Conservation (phyloP, 805 yeast species). For the Lipomyces anomalus region DNA sequence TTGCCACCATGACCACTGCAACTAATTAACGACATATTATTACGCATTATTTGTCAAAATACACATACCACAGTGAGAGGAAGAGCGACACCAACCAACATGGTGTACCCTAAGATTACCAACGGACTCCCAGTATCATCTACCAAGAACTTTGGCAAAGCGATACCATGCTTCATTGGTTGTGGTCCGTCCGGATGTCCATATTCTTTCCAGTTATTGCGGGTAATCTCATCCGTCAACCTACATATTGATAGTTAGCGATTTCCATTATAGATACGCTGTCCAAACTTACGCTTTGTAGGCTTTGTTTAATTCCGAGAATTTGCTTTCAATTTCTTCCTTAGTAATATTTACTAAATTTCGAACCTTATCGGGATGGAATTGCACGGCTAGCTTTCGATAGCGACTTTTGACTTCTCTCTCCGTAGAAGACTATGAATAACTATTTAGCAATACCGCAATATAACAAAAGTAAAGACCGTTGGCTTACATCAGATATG, state of each 20-base stretch:
- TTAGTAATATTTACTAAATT: slow-evolving; percentile 49
- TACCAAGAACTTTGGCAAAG: slow-evolving; percentile 83
- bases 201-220: slow-evolving; percentile 73
- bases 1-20: slow-evolving; percentile 71
- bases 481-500: slow-evolving; percentile 42
- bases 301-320: slow-evolving; percentile 80
- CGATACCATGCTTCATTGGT: slow-evolving; percentile 85
- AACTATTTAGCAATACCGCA: background rate
- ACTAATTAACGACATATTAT: background rate
- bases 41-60: background rate
- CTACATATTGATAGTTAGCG: background rate
- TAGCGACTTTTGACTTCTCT: slow-evolving; percentile 74
- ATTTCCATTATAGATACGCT: background rate
- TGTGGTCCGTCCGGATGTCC: slow-evolving; percentile 99
- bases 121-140: slow-evolving; percentile 71
- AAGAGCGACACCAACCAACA: slow-evolving; percentile 67
- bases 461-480: background rate
- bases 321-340: slow-evolving; percentile 66
- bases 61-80: slow-evolving; percentile 61
- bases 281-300: slow-evolving; percentile 55
- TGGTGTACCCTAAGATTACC: slow-evolving; percentile 59
- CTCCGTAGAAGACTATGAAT: slow-evolving; percentile 51
- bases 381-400: slow-evolving; percentile 78
- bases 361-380: slow-evolving; percentile 89
- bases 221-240: slow-evolving; percentile 80